Conservation (phyloP, 352 stramenopile genomes). For the Phytophthora europaea region DNA sequence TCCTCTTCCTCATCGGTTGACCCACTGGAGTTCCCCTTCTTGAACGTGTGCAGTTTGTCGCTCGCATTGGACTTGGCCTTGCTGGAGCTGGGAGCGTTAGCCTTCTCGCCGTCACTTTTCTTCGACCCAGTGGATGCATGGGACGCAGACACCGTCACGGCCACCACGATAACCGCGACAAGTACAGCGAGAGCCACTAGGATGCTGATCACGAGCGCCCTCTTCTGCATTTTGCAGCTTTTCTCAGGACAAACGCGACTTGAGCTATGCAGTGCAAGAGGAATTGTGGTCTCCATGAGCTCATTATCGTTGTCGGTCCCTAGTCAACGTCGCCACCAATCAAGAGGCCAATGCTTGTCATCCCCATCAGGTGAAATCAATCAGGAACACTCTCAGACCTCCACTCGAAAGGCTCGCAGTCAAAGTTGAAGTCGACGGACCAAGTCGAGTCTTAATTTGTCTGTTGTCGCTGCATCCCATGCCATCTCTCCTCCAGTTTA, state of each 20-base stretch:
- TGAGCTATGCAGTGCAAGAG: slow-evolving; percentile 16
- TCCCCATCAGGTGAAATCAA: not conserved
- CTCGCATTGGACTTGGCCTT: slow-evolving; percentile 6
- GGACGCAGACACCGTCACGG: slow-evolving; percentile 52
- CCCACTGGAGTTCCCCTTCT: slow-evolving; percentile 28
- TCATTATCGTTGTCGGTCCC: not conserved
- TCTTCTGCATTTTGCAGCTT: slow-evolving; percentile 33
- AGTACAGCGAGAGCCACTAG: slow-evolving; percentile 51
- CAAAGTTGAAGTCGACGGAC: not conserved
- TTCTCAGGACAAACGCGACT: not conserved
- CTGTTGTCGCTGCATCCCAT: slow-evolving; percentile 12
- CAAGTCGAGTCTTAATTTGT: slow-evolving; percentile 24
- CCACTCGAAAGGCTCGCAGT: not conserved
- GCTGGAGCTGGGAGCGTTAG: not conserved
- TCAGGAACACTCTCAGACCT: not conserved
- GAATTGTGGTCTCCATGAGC: slow-evolving; percentile 14
- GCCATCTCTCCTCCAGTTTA: not conserved
- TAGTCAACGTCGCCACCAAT: not conserved
- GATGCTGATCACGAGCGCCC: slow-evolving; percentile 45
- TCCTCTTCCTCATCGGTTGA: slow-evolving; percentile 42
- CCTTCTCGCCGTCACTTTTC: slow-evolving; percentile 5
- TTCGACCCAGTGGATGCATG: slow-evolving; percentile 28
- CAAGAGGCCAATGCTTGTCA: not conserved
- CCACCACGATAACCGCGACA: slow-evolving; percentile 51
- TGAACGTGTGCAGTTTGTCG: slow-evolving; percentile 31